Evolutionary conservation across 768 basidiomycete genomes (phyloP), one percentile per base, ranked within the genome.

Genomic region (Kwoniella sp.): DNA sequence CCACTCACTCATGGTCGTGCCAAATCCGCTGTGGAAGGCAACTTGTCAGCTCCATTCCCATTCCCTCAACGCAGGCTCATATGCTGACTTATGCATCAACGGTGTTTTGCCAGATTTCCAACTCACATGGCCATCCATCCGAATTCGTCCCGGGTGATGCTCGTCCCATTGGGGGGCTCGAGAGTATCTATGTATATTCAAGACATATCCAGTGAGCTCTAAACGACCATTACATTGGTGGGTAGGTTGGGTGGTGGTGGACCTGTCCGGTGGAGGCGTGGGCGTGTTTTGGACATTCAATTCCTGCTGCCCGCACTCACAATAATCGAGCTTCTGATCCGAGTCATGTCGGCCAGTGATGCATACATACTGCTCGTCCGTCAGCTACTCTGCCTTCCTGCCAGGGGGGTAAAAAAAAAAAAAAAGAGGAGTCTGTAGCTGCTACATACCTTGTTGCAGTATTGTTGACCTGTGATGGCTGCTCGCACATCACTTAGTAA

Each of bases 41-140:
- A 27, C n/a, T n/a, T n/a, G n/a, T n/a, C n/a, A n/a, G n/a, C n/a
- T n/a, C n/a, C n/a, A n/a, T n/a, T n/a, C n/a, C n/a, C n/a, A n/a
- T n/a, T n/a, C n/a, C n/a, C n/a, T n/a, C n/a, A n/a, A n/a, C n/a
- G n/a, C n/a, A n/a, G n/a, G n/a, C n/a, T n/a, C n/a, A n/a, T n/a
- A n/a, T n/a, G n/a, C n/a, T n/a, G n/a, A n/a, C n/a, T n/a, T n/a
- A n/a, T n/a, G n/a, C n/a, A n/a, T n/a, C n/a, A n/a, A n/a, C n/a
- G n/a, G n/a, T n/a, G n/a, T n/a, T n/a, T n/a, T n/a, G n/a, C n/a
- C n/a, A n/a, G n/a, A n/a, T n/a, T n/a, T n/a, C n/a, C n/a, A n/a
- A n/a, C 73, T 57, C 46, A 74, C 73, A 74, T 72, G 5, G 73
- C 68, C 26, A 70, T 70, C 61, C 65, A 74, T n/a, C 73, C 73